Evolutionary conservation across 2,329 filamentous ascomycete genomes (phyloP), one percentile per base, ranked within the genome.

Genomic region (Dendryphion nanum): DNA sequence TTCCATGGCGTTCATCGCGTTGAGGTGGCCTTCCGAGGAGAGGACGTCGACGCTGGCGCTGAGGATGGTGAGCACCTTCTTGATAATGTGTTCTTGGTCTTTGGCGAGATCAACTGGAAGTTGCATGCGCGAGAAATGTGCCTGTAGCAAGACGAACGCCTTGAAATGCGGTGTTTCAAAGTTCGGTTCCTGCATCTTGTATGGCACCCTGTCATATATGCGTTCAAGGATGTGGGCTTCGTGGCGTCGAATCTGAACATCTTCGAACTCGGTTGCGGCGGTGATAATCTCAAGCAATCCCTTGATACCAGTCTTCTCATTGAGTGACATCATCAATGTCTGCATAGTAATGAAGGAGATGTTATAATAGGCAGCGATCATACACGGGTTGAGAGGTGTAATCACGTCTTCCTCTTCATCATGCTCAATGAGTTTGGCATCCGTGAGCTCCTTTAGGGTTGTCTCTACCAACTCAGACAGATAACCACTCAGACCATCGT

Each of bases 261-360:
- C 80, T 66, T 98, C 94, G 44, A 97, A 98, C 62, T 98, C 93
- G 2, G 89, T 94, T 4, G 94, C 94, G 1, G 93, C 95, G 1
- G 93, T 96, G 44, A 97, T 83, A 55, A 98, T 97, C 67, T 98
- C 93, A 38, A 98, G 76, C 30, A 98, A 90, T 32, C 89, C 89
- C 77, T 98, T 98, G 49, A 98, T 81, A 73, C 95, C 97, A 4
- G 90, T 97, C 52, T 85, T 85, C 29, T 82, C 82, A 38, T 82
- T 90, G 32, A 98, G 77, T 12, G 93, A 98, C 39, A 98, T 76
- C 35, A 98, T 75, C 76, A 98, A 91, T 0, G 93, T 98, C 70
- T 98, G 91, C 90, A 98, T 98, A 3, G 93, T 98, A 65, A 95
- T 87, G 71, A 96, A 97, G 5, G 91, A 96, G 59, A 98, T 95